Percentiles rank a stretch among this genome's conserved stretches.
Evolutionary conservation across 208 protist species (phyloP).

Genomic region (Herpetomonas samuelpessoai): DNA sequence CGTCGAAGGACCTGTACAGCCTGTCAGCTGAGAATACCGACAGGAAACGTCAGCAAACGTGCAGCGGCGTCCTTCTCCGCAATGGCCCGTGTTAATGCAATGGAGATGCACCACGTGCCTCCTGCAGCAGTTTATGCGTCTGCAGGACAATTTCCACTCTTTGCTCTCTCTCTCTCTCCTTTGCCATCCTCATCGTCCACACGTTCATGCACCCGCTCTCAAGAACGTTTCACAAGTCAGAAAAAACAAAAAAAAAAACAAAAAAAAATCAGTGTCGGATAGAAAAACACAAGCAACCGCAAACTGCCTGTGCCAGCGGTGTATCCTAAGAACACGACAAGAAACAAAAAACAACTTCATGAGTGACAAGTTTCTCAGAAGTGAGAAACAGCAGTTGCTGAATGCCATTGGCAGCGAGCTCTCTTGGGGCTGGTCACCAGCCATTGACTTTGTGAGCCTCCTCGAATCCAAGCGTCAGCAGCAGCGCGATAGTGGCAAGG

Average conservation of each 20-base stretch:
- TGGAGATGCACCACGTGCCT: too few relatives aligned
- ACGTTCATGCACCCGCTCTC: too few relatives aligned
- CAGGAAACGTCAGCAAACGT: too few relatives aligned
- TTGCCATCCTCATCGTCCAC: too few relatives aligned
- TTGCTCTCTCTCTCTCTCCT: too few relatives aligned
- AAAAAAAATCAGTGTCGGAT: not conserved
- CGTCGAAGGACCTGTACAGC: too few relatives aligned
- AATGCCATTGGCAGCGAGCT: conserved; percentile 84
- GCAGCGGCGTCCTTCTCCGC: too few relatives aligned
- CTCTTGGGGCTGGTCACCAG: conserved; percentile 88
- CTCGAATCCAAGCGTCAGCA: conserved; percentile 20
- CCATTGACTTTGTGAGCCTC: conserved; percentile 67
- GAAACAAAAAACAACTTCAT: conserved; percentile 23
- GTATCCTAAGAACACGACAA: conserved; percentile 2
- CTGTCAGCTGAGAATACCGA: too few relatives aligned
- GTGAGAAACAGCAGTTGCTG: conserved; percentile 75
- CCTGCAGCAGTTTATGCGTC: too few relatives aligned
- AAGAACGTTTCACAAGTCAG: too few relatives aligned
- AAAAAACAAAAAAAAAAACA: conserved; percentile 7
- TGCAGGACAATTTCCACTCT: too few relatives aligned
- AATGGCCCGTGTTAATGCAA: too few relatives aligned
- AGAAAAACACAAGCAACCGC: not conserved
- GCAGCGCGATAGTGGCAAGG: not conserved
- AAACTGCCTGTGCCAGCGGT: not conserved
- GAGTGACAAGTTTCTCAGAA: conserved; percentile 87